A percentile compares a stretch with the other conserved stretches of the same genome.
Conservation (phyloP, 2,329 filamentous ascomycete species). For the Dothiorella sarmentorum region DNA sequence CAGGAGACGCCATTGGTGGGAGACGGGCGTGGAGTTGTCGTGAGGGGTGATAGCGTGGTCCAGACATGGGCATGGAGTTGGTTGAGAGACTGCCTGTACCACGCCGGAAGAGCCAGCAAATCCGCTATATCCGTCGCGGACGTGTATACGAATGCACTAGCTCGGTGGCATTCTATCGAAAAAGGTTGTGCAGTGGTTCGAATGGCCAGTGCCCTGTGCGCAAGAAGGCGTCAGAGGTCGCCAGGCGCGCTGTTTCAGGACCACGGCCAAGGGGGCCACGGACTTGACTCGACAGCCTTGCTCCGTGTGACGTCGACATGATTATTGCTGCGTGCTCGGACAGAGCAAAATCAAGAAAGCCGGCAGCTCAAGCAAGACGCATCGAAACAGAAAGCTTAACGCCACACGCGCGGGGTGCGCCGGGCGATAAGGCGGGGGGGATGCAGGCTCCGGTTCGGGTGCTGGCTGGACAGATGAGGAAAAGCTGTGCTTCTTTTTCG, state of each 20-base stretch:
- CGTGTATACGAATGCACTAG: too few species aligned
- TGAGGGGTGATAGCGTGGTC: background rate
- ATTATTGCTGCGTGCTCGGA: background rate
- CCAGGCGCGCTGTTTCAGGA: conserved; percentile 6
- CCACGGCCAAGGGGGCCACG: background rate
- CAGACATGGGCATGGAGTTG: too few species aligned
- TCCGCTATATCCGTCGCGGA: too few species aligned
- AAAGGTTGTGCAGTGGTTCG: background rate
- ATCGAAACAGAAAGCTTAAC: background rate
- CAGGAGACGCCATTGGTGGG: background rate
- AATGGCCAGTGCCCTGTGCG: background rate
- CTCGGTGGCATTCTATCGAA: too few species aligned
- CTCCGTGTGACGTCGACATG: background rate
- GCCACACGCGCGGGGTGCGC: background rate
- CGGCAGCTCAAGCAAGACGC: too few species aligned
- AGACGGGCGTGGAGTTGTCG: background rate
- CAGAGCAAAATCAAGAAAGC: too few species aligned
- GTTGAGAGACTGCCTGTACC: too few species aligned
- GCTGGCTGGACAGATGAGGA: too few species aligned
- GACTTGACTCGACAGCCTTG: background rate
- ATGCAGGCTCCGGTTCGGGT: too few species aligned
- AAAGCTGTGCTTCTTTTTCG: too few species aligned
- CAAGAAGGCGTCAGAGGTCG: background rate
- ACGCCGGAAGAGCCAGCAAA: too few species aligned
- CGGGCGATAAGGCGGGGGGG: too few species aligned